These are phyloP conservation scores for Phytophthora cryptogea DNA, from an alignment of 352 stramenopile genomes.

Conservation along the genomic window DNA sequence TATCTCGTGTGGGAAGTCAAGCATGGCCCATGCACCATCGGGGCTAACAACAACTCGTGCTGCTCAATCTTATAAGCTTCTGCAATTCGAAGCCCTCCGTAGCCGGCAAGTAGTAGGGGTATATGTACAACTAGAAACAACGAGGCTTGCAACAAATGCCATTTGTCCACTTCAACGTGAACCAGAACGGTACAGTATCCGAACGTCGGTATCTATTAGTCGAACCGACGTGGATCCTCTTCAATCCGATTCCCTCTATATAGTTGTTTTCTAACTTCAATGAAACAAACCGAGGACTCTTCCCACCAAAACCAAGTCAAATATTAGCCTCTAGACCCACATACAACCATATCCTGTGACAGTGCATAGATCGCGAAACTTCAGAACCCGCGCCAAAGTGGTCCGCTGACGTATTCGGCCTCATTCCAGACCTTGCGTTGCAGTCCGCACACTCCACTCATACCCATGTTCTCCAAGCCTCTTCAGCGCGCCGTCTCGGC, in stretches of 20 bases:
- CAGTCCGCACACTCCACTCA: slow-evolving; percentile 4
- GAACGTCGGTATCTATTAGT: slow-evolving; percentile 23
- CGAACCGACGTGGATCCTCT: slow-evolving; percentile 12
- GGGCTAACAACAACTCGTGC: slow-evolving; percentile 64
- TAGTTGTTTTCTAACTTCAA: slow-evolving; percentile 13
- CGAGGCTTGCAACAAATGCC: slow-evolving; percentile 8
- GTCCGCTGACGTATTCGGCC: slow-evolving; percentile 22
- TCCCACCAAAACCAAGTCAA: slow-evolving; percentile 4
- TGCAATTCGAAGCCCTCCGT: neutral
- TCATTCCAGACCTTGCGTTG: slow-evolving; percentile 20
- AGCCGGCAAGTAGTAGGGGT: slow-evolving; percentile 4
- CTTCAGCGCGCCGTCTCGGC: slow-evolving; percentile 35
- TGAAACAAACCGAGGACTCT: slow-evolving; percentile 1
- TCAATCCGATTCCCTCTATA: slow-evolving; percentile 1
- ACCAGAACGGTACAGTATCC: slow-evolving; percentile 3
- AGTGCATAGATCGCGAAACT: slow-evolving; percentile 11
- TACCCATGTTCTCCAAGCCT: slow-evolving; percentile 45
- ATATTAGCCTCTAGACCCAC: neutral
- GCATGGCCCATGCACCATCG: slow-evolving; percentile 71
- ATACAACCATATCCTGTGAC: slow-evolving; percentile 12
- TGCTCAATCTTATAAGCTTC: slow-evolving; percentile 55
- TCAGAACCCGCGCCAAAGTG: slow-evolving; percentile 1
- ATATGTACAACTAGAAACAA: slow-evolving; percentile 31
- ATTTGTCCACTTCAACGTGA: slow-evolving; percentile 12
- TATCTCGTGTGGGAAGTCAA: slow-evolving; percentile 86